Percentiles rank a stretch among this genome's conserved stretches.
Conservation (phyloP, 177 flowering plant genomes). For the Vitis hybrid region DNA sequence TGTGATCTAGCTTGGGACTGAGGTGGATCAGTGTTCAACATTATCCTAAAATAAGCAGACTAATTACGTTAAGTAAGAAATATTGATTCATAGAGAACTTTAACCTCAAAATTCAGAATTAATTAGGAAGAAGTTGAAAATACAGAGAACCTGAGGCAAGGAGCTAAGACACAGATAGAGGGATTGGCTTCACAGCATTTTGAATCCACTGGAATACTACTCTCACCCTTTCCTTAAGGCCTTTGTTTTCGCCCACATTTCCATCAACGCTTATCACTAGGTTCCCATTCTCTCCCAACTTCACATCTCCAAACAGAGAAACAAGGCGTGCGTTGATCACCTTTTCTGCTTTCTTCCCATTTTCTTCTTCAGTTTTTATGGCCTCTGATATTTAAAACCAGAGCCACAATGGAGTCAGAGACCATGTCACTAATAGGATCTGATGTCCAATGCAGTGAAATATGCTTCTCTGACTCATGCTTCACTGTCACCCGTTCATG, state of each 20-base stretch:
- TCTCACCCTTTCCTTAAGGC: no score
- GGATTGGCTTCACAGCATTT: no score
- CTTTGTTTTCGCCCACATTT: constrained; percentile 32
- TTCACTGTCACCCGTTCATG: constrained; percentile 81
- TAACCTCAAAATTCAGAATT: no score
- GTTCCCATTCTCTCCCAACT: constrained; percentile 71
- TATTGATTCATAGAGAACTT: no score
- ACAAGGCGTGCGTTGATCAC: constrained; percentile 71
- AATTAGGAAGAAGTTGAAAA: no score
- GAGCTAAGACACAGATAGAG: no score
- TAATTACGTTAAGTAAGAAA: no score
- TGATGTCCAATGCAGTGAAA: constrained; percentile 82
- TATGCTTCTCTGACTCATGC: constrained; percentile 80
- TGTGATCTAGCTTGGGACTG: no score
- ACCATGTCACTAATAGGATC: constrained; percentile 98
- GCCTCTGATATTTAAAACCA: constrained; percentile 73
- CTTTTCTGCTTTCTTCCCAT: constrained; percentile 66
- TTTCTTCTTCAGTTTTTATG: constrained; percentile 62
- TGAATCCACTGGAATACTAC: no score
- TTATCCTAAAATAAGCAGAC: no score
- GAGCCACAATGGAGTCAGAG: constrained; percentile 82
- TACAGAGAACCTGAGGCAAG: no score
- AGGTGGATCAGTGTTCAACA: no score
- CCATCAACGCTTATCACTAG: constrained; percentile 75
- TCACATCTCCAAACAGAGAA: constrained; percentile 90